Evolutionary conservation across 805 yeast species (phyloP).

Genomic region (Pichia rugopelliculosa): DNA sequence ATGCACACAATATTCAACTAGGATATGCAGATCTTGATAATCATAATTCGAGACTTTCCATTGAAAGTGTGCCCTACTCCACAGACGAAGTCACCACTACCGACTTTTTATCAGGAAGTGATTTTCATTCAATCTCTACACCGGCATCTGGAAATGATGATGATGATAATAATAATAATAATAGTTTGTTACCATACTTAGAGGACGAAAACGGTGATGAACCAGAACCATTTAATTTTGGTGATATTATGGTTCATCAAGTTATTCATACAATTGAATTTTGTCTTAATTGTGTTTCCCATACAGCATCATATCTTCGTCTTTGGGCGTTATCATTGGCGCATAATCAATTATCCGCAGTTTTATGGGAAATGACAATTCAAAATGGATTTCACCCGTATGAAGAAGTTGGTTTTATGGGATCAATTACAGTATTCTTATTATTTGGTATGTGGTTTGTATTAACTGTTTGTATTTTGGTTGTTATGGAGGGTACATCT

Average conservation of each 20-base stretch:
- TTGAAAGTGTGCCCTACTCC: slow-evolving; percentile 6
- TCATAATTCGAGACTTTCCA: slow-evolving; percentile 5
- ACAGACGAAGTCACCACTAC: background rate
- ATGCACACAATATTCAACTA: slow-evolving; percentile 42
- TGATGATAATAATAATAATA: slow-evolving; percentile 21
- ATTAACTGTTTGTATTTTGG: slow-evolving; percentile 60
- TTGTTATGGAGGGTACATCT: slow-evolving; percentile 78
- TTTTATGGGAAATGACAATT: slow-evolving; percentile 71
- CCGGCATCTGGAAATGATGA: background rate
- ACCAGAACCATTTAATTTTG: slow-evolving; percentile 41
- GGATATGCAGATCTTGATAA: slow-evolving; percentile 43
- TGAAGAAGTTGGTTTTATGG: slow-evolving; percentile 44
- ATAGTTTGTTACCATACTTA: background rate
- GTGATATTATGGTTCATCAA: slow-evolving; percentile 71
- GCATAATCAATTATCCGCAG: slow-evolving; percentile 70
- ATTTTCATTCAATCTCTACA: background rate
- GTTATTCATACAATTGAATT: slow-evolving; percentile 77
- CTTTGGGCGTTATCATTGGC: slow-evolving; percentile 77
- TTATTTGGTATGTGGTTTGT: slow-evolving; percentile 72
- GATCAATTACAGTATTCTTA: slow-evolving; percentile 50
- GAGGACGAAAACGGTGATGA: slow-evolving; percentile 29
- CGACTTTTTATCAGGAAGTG: background rate
- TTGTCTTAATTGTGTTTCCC: slow-evolving; percentile 72
- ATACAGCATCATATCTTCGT: slow-evolving; percentile 71
- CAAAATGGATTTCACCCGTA: slow-evolving; percentile 43